Percentiles rank a stretch among this genome's conserved stretches.
Conservation (phyloP, 2,329 filamentous ascomycete genomes). For the Calycina herbarum region DNA sequence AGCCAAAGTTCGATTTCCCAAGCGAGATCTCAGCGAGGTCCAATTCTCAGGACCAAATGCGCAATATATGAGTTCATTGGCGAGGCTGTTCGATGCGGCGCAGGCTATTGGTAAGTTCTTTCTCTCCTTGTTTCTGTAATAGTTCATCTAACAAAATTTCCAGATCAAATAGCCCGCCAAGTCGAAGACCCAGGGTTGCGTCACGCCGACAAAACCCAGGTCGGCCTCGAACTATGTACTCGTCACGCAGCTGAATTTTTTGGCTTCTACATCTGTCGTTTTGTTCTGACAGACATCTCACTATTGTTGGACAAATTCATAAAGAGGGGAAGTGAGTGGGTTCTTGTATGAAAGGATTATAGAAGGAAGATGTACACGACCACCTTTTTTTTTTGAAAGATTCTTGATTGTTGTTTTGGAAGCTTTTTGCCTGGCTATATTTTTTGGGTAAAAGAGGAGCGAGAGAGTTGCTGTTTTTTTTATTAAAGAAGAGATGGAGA, state of each 20-base stretch:
- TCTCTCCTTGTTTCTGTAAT: not conserved
- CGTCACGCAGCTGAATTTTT: conserved; percentile 97
- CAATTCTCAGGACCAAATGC: conserved; percentile 82
- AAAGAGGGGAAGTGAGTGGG: conserved; percentile 96
- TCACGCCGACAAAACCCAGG: conserved; percentile 89
- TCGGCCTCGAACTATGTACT: conserved; percentile 90
- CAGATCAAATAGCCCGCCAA: conserved; percentile 93
- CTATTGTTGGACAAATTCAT: conserved; percentile 94
- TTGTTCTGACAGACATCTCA: conserved; percentile 82
- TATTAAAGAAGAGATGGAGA: too few relatives aligned
- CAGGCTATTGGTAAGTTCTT: conserved; percentile 81
- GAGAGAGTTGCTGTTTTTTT: too few relatives aligned
- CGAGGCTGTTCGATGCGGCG: conserved; percentile 86
- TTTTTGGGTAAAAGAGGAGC: too few relatives aligned
- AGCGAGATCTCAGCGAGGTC: conserved; percentile 67
- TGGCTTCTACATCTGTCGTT: conserved; percentile 92
- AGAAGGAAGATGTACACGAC: not conserved
- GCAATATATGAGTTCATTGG: conserved; percentile 87
- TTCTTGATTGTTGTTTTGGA: not conserved
- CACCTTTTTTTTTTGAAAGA: not conserved
- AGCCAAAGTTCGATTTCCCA: conserved; percentile 66
- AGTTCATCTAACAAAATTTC: conserved; percentile 30
- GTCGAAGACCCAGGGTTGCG: conserved; percentile 92
- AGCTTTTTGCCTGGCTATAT: too few relatives aligned
- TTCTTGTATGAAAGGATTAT: conserved; percentile 46